Conservation (phyloP, 306 rosid species). For the Sphenostylis stenocarpa region DNA sequence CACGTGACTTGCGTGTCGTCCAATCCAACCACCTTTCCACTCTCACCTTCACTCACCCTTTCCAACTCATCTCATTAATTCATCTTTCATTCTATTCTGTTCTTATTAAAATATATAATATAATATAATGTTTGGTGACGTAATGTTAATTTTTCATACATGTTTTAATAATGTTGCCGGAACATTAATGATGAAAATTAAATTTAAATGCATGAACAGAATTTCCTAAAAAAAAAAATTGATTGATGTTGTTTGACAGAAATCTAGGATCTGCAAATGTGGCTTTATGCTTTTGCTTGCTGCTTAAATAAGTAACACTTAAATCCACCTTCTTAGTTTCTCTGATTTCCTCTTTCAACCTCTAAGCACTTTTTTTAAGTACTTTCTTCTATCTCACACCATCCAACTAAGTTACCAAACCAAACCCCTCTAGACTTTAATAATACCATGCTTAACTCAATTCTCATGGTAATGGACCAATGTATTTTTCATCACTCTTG, state of each 20-base stretch:
- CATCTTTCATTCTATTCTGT: not conserved
- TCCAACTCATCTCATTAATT: constrained; percentile 42
- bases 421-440: constrained; percentile 7
- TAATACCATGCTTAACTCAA: constrained; percentile 14
- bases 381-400: constrained; percentile 46
- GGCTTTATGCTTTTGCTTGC: constrained; percentile 25
- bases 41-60: constrained; percentile 2
- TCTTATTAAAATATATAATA: too few relatives aligned
- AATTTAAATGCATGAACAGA: not conserved
- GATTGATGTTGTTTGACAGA: too few relatives aligned
- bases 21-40: constrained; percentile 28
- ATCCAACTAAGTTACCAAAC: constrained; percentile 36
- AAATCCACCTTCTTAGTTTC: constrained; percentile 37
- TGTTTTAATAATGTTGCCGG: too few relatives aligned
- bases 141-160: too few relatives aligned
- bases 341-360: constrained; percentile 51
- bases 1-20: constrained; percentile 66
- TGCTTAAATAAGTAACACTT: constrained; percentile 37
- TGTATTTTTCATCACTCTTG: not conserved
- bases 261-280: too few relatives aligned
- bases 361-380: constrained; percentile 41
- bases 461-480: not conserved
- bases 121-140: too few relatives aligned
- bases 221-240: too few relatives aligned
- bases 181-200: not conserved